phyloP scores from a whole-genome alignment of 106 monocot genomes.

The Dendrobium chrysotoxum region DNA sequence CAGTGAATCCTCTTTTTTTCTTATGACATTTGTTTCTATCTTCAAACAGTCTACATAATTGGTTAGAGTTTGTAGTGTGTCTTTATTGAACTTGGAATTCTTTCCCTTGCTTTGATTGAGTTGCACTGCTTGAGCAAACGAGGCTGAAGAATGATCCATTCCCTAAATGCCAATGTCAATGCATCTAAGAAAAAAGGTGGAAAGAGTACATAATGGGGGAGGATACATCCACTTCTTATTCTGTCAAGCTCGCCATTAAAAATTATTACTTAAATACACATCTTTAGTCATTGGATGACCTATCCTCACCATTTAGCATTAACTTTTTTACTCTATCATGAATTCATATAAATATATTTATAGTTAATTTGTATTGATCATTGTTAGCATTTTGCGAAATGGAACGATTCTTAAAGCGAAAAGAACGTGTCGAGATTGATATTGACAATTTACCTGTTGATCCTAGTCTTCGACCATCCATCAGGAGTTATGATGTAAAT shows the following conservation, averaged over 20 bases:
- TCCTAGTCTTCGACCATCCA: too few relatives aligned
- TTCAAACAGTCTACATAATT: conserved; percentile 24
- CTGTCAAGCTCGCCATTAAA: conserved; percentile 97
- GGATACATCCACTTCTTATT: conserved; percentile 99
- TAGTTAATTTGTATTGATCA: too few relatives aligned
- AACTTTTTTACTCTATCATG: too few relatives aligned
- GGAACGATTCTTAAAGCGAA: too few relatives aligned
- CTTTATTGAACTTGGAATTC: conserved; percentile 10
- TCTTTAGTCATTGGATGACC: too few relatives aligned
- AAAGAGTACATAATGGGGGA: conserved; percentile 2
- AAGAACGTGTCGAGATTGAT: too few relatives aligned
- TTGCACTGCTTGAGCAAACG: conserved; percentile 12
- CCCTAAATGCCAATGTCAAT: not conserved
- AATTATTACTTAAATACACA: too few relatives aligned
- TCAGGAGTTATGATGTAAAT: too few relatives aligned
- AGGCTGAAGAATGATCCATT: conserved; percentile 2
- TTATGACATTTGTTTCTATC: conserved; percentile 21
- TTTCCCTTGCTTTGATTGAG: conserved; percentile 11
- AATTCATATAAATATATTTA: too few relatives aligned
- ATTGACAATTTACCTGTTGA: too few relatives aligned
- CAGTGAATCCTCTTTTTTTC: conserved; percentile 21
- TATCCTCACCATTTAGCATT: too few relatives aligned
- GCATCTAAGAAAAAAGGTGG: not conserved
- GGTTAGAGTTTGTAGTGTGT: conserved; percentile 14
- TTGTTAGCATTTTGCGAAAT: too few relatives aligned